Base-by-base conservation (phyloP, 495 filamentous ascomycete species). In the Penicillium coffeae region DNA sequence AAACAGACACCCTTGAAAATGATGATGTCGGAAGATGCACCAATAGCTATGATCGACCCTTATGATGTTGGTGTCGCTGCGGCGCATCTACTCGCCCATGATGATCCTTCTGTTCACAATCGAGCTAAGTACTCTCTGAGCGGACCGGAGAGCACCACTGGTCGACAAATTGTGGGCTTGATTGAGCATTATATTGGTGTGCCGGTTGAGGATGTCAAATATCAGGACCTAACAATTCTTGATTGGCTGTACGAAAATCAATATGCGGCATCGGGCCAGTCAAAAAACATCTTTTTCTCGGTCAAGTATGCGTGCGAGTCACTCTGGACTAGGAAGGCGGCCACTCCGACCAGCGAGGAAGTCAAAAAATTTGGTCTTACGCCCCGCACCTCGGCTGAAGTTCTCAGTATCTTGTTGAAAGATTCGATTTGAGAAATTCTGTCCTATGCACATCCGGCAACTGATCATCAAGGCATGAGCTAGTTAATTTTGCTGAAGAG, bases 61-160 rank as follows among this genome's bases (percentile, higher is more conserved):
- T 16, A 62, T 3, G 73, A 76, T 0, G 52, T 75, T 38, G 73
- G 73, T 12, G 32, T 56, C 13, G 32, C 73, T 50, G 72, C 72
- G 13, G 71, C 72, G 16, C 61, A 59, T 42, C 67, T 76, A 1
- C 45, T 76, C 27, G 34, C 55, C 3, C 50, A 65, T 33, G 54
- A 63, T 6, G 64, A 76, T 27, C 10, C 56, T 19, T 9, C 58
- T 8, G 21, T 32, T 6, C 70, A 74, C 51, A 71, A 72, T 49
- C 59, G 60, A 42, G 61, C 62, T 9, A 69, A 58, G 42, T 74
- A 73, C 40, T 60, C 71, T 14, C n/a, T 76, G 8, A 75, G 71
- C 48, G 72, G 72, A 13, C 72, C 70, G 0, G 68, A 66, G 37
- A 68, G 75, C 37, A 60, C 73, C 3, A 69, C 63, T 27, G 73